A percentile compares a stretch with the other conserved stretches of the same genome.
Conservation (phyloP, 768 basidiomycete species). For the Kwoniella dejecticola region DNA sequence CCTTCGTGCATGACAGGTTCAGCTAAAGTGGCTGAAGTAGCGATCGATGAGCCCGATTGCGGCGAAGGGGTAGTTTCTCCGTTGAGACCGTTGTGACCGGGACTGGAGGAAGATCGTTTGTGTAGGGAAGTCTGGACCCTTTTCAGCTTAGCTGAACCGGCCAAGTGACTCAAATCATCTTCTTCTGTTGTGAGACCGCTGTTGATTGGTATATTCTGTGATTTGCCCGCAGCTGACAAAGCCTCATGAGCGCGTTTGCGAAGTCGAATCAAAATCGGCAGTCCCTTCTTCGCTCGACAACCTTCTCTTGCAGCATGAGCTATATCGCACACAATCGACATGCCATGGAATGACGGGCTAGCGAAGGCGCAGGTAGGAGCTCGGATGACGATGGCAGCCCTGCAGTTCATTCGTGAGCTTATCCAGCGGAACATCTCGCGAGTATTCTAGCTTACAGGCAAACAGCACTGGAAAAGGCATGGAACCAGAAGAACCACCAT, state of each 20-base stretch:
- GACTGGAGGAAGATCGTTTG: conserved; percentile 17
- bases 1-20: conserved; percentile 35
- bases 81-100: neutral
- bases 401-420: conserved; percentile 17
- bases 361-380: conserved; percentile 51
- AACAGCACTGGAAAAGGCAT: conserved; percentile 50
- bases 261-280: conserved; percentile 47
- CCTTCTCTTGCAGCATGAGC: conserved; percentile 47
- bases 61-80: conserved; percentile 26
- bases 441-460: conserved; percentile 43
- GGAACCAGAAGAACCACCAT: conserved; percentile 52
- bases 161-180: conserved; percentile 51
- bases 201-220: neutral
- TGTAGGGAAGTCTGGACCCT: conserved; percentile 27
- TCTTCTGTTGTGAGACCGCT: conserved; percentile 27
- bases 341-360: conserved; percentile 46
- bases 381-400: conserved; percentile 48
- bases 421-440: neutral
- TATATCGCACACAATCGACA: conserved; percentile 53
- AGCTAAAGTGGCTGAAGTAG: conserved; percentile 30
- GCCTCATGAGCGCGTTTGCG: conserved; percentile 46
- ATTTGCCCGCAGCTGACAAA: conserved; percentile 26
- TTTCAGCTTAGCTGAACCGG: conserved; percentile 35
- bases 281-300: conserved; percentile 51
- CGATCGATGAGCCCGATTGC: conserved; percentile 13